Evolutionary conservation across 768 basidiomycete genomes (phyloP).

Genomic region (Tylopilus rubrobrunneus): DNA sequence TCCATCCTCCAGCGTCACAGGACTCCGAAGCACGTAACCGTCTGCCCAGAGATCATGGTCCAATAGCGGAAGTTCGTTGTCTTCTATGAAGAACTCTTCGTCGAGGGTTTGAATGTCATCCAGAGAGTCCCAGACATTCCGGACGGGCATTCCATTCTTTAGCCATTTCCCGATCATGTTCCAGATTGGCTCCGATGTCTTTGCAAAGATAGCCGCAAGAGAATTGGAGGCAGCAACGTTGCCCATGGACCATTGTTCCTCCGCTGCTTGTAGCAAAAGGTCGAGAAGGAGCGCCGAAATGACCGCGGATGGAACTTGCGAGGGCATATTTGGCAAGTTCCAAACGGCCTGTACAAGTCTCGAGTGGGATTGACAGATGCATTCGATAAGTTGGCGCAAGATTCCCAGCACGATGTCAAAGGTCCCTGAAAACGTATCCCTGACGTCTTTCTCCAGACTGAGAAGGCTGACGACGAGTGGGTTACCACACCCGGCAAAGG

Average conservation of each 20-base stretch:
- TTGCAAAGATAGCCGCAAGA: constrained; percentile 59
- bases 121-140: constrained; percentile 27
- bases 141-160: constrained; percentile 63
- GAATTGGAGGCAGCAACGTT: constrained; percentile 51
- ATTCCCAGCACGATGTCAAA: constrained; percentile 56
- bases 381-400: constrained; percentile 33
- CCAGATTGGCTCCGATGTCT: constrained; percentile 71
- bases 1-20: constrained; percentile 25
- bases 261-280: constrained; percentile 51
- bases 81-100: constrained; percentile 80
- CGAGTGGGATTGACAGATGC: constrained; percentile 28
- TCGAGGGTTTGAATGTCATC: constrained; percentile 37
- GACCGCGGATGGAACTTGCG: constrained; percentile 44
- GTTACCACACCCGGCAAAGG: constrained; percentile 44
- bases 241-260: constrained; percentile 56
- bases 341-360: constrained; percentile 33
- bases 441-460: constrained; percentile 54
- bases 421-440: constrained; percentile 51
- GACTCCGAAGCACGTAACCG: constrained; percentile 57
- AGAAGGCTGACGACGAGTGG: constrained; percentile 59
- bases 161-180: constrained; percentile 69
- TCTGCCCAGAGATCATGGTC: constrained; percentile 81
- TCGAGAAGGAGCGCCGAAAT: constrained; percentile 61
- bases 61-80: constrained; percentile 57
- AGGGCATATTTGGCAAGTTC: constrained; percentile 39